phyloP scores from a whole-genome alignment of 2,329 filamentous ascomycete genomes.

The Gnomoniopsis sp. region DNA sequence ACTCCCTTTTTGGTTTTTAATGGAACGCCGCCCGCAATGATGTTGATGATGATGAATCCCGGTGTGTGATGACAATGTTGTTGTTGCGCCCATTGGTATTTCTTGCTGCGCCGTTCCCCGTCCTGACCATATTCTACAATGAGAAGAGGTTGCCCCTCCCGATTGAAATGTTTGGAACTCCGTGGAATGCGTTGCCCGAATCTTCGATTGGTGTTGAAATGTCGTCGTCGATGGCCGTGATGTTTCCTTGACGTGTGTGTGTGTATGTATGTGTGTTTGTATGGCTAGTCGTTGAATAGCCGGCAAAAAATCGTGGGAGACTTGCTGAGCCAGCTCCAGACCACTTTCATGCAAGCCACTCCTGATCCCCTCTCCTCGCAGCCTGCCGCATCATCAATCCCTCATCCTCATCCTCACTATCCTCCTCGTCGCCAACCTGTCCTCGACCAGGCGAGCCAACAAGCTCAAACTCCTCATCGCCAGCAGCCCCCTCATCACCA shows the following conservation, averaged over 20 bases:
- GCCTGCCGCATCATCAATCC: slow-evolving; percentile 55
- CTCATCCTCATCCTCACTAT: slow-evolving; percentile 49
- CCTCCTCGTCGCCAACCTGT: slow-evolving; percentile 33
- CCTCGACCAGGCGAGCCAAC: slow-evolving; percentile 12
- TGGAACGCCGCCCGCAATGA: slow-evolving; percentile 9
- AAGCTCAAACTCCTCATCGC: slow-evolving; percentile 14
- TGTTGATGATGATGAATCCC: neutral
- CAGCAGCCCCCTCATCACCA: slow-evolving; percentile 23
- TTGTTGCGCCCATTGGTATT: neutral
- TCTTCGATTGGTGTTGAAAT: neutral
- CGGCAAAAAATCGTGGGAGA: neutral
- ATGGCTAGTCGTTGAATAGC: neutral
- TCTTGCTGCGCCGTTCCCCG: neutral
- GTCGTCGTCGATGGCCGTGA: neutral
- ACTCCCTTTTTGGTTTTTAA: neutral
- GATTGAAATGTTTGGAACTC: neutral
- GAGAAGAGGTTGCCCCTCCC: neutral
- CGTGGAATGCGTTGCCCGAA: neutral
- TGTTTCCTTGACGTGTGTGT: neutral
- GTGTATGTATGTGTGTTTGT: no score
- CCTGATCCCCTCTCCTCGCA: slow-evolving; percentile 56
- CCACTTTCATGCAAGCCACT: slow-evolving; percentile 50
- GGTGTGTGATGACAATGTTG: neutral
- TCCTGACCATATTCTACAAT: neutral
- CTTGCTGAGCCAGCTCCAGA: neutral